phyloP scores from a whole-genome alignment of 2,329 filamentous ascomycete genomes.

The Cytospora schulzeri region DNA sequence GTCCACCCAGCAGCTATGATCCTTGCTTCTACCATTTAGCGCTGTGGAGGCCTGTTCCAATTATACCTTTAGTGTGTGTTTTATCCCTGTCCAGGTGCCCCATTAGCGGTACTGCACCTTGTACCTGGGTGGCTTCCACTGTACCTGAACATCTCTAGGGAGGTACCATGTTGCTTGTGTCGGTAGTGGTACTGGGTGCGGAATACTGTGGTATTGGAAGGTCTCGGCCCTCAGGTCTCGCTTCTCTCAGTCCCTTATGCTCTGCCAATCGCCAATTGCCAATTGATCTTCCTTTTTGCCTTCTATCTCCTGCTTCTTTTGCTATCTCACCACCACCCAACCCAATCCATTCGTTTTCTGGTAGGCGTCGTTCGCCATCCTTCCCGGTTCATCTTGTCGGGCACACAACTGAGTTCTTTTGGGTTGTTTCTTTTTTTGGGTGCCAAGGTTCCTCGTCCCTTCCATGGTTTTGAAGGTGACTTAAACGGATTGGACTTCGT shows the following conservation, averaged over 20 bases:
- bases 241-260: background rate
- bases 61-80: background rate
- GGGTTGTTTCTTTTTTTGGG: too few relatives aligned
- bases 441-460: background rate
- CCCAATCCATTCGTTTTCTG: constrained; percentile 9
- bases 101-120: background rate
- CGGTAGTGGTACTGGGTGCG: background rate
- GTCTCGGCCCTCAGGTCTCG: constrained; percentile 1
- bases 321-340: background rate
- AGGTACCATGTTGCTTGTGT: background rate
- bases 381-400: constrained; percentile 2
- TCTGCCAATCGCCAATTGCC: background rate
- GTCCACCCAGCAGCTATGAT: background rate
- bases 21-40: background rate
- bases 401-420: constrained; percentile 1
- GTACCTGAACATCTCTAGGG: background rate
- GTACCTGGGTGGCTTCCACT: background rate
- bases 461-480: constrained; percentile 32
- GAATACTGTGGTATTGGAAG: background rate
- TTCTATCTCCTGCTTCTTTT: background rate
- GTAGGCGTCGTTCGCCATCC: constrained; percentile 24
- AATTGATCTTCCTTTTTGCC: background rate
- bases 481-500: background rate
- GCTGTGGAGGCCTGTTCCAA: constrained; percentile 1
- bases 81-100: background rate